Base-by-base conservation (phyloP, 345 rosid genomes). In the Heritiera fomes region DNA sequence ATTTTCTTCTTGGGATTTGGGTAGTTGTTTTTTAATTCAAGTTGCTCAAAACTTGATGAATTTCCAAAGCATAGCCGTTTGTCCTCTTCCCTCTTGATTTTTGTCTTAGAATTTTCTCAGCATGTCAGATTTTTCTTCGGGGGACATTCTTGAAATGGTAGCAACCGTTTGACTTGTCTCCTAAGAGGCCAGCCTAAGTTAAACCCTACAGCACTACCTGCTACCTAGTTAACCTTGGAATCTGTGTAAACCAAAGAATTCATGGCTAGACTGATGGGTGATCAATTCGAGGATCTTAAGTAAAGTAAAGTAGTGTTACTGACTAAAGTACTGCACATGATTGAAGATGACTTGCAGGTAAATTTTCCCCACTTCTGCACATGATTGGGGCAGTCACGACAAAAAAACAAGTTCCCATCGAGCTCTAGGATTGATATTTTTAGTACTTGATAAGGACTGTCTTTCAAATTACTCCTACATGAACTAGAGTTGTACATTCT, bases 71-170 rank as follows among this genome's bases (percentile, higher is more conserved):
- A 32, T 62, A 2, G 43, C 67, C 43, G 9, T 63, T 32, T 63
- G 67, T 63, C 43, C 7, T 30, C 40, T 62, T 7, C 66, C 66
- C 41, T 63, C 41, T 63, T 63, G 67, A 63, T 63, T 63, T 63
- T 63, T 63, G 67, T 43, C 18, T 41, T 13, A 38, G 7, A 40
- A 56, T 56, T 40, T 23, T 61, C 23, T 61, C 17, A 4, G 46
- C 45, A 64, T 34, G 43, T 59, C 34, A 5, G 64, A 52, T 30
- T 66, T 40, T 74, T 77, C 8, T 41, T 11, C 28, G 49, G 76
- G 79, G 9, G 76, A 78, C 77, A 78, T 46, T 75, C 77, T 80
- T 70, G 80, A 75, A 28, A 63, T 64, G 70, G 67, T 13, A 47
- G 62, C 64, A 28, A 15, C 77, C 61, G 28, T 30, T 68, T 69